Percentiles rank a stretch among this genome's conserved stretches.
Evolutionary conservation across 2,329 filamentous ascomycete species (phyloP).

Genomic region (Cytospora chrysosperma): DNA sequence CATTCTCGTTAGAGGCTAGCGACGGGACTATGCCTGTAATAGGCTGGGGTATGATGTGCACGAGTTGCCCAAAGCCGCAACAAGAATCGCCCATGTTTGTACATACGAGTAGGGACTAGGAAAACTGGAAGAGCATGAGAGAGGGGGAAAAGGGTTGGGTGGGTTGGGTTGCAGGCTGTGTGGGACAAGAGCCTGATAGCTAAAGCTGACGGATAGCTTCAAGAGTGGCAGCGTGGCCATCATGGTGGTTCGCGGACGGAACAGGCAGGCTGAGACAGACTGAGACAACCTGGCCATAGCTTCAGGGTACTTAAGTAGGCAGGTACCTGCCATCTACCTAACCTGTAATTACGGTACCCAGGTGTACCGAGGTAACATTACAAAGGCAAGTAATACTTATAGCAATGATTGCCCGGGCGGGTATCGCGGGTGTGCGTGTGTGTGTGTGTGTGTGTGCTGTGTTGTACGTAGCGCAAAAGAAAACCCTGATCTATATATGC

Average conservation of each 20-base stretch:
- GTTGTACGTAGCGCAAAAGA: too few relatives aligned
- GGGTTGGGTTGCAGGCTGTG: not conserved
- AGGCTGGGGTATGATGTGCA: conserved; percentile 6
- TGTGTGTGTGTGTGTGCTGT: too few relatives aligned
- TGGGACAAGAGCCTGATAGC: not conserved
- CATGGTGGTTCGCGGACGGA: not conserved
- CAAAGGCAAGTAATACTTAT: too few relatives aligned
- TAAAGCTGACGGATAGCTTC: not conserved
- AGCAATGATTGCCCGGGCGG: not conserved
- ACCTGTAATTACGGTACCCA: too few relatives aligned
- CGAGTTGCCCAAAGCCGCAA: not conserved
- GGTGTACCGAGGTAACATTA: not conserved
- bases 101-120: too few relatives aligned
- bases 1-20: conserved; percentile 14
- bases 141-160: not conserved
- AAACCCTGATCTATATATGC: too few relatives aligned
- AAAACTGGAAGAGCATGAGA: not conserved
- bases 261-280: not conserved
- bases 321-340: not conserved
- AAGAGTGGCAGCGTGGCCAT: not conserved
- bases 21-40: not conserved
- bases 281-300: not conserved
- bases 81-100: too few relatives aligned
- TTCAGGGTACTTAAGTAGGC: too few relatives aligned
- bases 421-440: not conserved